Evolutionary conservation across 1,139 yeast species (phyloP).

Genomic region (Pneumocystis murina): DNA sequence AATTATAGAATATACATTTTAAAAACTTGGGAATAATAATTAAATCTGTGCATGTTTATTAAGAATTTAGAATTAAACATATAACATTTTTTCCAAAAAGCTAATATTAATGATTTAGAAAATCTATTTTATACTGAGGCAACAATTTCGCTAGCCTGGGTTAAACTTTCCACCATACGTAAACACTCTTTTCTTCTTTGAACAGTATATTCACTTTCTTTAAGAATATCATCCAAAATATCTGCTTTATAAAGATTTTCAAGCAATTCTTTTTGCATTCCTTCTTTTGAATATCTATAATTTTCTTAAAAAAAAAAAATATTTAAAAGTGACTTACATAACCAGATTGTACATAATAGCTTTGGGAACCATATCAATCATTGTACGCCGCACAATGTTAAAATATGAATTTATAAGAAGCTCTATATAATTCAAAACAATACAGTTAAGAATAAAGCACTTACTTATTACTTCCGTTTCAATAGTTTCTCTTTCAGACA

Average conservation of each 20-base stretch:
- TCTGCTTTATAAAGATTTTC: slow-evolving; percentile 72
- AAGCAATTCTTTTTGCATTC: slow-evolving; percentile 75
- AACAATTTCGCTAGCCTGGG: slow-evolving; percentile 81
- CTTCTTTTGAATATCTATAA: slow-evolving; percentile 44
- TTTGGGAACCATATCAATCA: slow-evolving; percentile 86
- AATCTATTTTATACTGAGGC: slow-evolving; percentile 23
- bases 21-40: neutral
- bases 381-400: slow-evolving; percentile 82
- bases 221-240: slow-evolving; percentile 62
- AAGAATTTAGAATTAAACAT: neutral
- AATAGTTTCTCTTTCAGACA: slow-evolving; percentile 90
- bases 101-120: neutral
- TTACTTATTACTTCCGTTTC: slow-evolving; percentile 82
- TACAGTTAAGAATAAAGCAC: neutral
- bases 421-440: slow-evolving; percentile 21
- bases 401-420: slow-evolving; percentile 78
- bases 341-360: slow-evolving; percentile 88
- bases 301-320: neutral
- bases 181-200: slow-evolving; percentile 90
- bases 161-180: slow-evolving; percentile 84
- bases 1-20: neutral
- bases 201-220: slow-evolving; percentile 83
- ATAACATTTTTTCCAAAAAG: neutral
- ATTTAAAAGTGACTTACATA: slow-evolving; percentile 12
- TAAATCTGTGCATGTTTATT: neutral